These are phyloP conservation scores for Lecanicillium sp. DNA, from an alignment of 2,329 filamentous ascomycete genomes.

Conservation along the genomic window DNA sequence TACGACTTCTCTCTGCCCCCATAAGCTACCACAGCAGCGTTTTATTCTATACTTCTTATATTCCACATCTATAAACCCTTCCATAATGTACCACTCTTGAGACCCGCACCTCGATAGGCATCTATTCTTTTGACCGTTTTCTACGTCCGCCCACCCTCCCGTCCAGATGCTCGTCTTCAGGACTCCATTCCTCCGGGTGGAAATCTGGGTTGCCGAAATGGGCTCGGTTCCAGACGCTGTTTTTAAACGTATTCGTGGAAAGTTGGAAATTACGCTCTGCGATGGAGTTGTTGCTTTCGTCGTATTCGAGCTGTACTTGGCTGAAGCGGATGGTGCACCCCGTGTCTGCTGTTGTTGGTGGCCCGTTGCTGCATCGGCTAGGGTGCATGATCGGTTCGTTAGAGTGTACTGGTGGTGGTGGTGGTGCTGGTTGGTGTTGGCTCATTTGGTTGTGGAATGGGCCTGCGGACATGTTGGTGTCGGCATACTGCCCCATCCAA, in stretches of 20 bases:
- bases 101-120: too few species aligned
- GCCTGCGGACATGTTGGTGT: too few species aligned
- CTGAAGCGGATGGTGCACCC: constrained; percentile 40
- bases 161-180: constrained; percentile 29
- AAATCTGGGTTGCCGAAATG: constrained; percentile 57
- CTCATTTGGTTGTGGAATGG: background rate
- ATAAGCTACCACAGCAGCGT: too few species aligned
- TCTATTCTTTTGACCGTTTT: constrained; percentile 12
- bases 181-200: constrained; percentile 35
- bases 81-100: too few species aligned
- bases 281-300: constrained; percentile 35
- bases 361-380: background rate
- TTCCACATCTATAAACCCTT: too few species aligned
- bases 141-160: constrained; percentile 13
- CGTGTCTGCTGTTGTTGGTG: constrained; percentile 3
- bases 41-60: too few species aligned
- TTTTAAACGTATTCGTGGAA: constrained; percentile 53
- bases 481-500: too few species aligned
- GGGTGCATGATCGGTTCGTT: background rate
- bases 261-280: constrained; percentile 37
- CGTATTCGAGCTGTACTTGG: constrained; percentile 36
- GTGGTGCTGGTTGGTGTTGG: background rate
- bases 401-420: background rate
- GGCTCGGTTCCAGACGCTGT: constrained; percentile 57
- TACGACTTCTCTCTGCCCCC: too few species aligned